These are phyloP conservation scores for Aspergillus heteromorphus DNA, from an alignment of 495 filamentous ascomycete species.

Conservation along the genomic window DNA sequence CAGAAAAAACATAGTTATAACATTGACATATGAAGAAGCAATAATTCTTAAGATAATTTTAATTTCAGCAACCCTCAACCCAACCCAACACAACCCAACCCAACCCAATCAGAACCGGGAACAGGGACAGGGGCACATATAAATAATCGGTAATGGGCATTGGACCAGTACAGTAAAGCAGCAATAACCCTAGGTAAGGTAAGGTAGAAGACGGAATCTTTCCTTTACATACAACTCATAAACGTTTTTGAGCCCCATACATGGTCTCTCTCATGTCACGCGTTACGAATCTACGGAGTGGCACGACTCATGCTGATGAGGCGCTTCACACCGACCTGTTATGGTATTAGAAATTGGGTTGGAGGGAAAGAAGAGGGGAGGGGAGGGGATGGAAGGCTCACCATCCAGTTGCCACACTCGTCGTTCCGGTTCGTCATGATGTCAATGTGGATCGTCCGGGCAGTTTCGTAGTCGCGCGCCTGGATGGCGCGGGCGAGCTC, in stretches of 20 bases:
- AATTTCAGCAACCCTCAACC: too few species aligned
- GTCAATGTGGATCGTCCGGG: constrained; percentile 68
- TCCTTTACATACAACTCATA: constrained; percentile 8
- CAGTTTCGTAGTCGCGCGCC: constrained; percentile 68
- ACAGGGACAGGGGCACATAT: not conserved
- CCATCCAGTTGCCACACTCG: constrained; percentile 95
- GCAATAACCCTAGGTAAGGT: too few species aligned
- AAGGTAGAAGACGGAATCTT: not conserved
- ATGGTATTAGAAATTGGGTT: not conserved
- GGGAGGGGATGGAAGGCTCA: too few species aligned
- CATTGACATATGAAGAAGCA: constrained; percentile 18
- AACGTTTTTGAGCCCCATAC: not conserved
- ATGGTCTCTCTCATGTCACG: not conserved
- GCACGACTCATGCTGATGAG: constrained; percentile 87
- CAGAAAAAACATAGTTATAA: constrained; percentile 17
- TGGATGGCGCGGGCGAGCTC: constrained; percentile 64
- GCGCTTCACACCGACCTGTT: constrained; percentile 82
- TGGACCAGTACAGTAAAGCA: constrained; percentile 2
- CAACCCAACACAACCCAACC: not conserved
- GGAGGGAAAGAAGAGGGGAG: not conserved
- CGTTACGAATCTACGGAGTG: constrained; percentile 44
- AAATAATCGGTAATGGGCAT: not conserved
- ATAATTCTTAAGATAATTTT: constrained; percentile 5
- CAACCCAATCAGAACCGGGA: not conserved
- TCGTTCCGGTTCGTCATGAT: constrained; percentile 76